Base-by-base conservation (phyloP, 1,284 basidiomycete genomes). In the Heterobasidion parviporum region DNA sequence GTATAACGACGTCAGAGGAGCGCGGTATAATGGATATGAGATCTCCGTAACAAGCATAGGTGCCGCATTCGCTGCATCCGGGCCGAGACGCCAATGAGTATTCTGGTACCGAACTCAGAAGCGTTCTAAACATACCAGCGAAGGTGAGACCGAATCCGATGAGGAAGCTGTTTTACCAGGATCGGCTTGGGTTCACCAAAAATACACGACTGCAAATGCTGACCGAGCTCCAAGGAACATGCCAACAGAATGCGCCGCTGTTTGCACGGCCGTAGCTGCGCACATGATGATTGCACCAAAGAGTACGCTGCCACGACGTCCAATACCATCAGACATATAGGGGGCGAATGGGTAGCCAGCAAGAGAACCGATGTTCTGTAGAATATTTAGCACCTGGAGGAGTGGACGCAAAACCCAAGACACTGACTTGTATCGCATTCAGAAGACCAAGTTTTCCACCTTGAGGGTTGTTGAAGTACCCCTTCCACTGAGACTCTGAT, bases 191-290 rank as follows among this genome's bases (percentile, higher is more conserved):
- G 10, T 9, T 7, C 50, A 36, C 33, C 7, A 4, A 16, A 20
- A 32, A 36, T 8, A 12, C 2, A 7, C 10, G 36, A 16, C 6
- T 35, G 9, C 2, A 15, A 18, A 20, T 6, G 70, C 71, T 48
- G 60, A 80, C 79, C 87, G 80, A 65, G 87, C 82, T 59, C 83
- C 85, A 62, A 92, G 88, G 72, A 92, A 93, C 86, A 90, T 89
- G 62, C 80, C 79, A 26, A 89, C 78, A 56, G 81, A 87, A 58
- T 83, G 78, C 44, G 86, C 74, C n/a, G 84, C 83, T 3, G 83
- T 82, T 63, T 90, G 88, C 36, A 89, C 57, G 26, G 78, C 83
- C n/a, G 82, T 84, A 47, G 78, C 84, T 54, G 81, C 69, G 54
- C 78, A 75, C 82, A 89, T 87, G 63, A 85, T 78, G 6, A 63